A percentile compares a stretch with the other conserved stretches of the same genome.
phyloP scores from a whole-genome alignment of 2,329 filamentous ascomycete species.

The Xylariaceae sp. region DNA sequence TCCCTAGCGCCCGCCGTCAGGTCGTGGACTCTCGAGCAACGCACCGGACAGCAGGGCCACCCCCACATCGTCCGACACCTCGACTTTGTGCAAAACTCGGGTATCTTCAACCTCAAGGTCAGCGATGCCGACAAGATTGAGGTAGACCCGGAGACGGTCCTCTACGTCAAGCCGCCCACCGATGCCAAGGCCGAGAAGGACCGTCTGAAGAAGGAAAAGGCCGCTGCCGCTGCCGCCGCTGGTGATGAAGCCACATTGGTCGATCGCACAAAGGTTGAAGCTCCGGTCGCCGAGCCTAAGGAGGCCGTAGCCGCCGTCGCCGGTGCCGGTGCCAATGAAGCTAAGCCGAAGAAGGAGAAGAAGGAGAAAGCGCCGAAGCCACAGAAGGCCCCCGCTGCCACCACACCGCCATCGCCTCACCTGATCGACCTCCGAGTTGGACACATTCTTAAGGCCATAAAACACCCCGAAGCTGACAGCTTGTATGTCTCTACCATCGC shows the following conservation, averaged over 20 bases:
- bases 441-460: conserved; percentile 92
- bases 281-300: conserved; percentile 48
- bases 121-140: conserved; percentile 67
- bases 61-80: conserved; percentile 87
- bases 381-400: conserved; percentile 58
- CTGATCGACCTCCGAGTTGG: conserved; percentile 94
- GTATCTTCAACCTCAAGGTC: conserved; percentile 65
- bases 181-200: conserved; percentile 96
- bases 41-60: conserved; percentile 81
- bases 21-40: conserved; percentile 76
- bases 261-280: conserved; percentile 57
- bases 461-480: conserved; percentile 94
- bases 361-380: conserved; percentile 81
- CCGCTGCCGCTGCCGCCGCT: conserved; percentile 52
- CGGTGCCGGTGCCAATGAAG: conserved; percentile 35
- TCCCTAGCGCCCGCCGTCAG: conserved; percentile 70
- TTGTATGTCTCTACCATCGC: conserved; percentile 94
- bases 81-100: conserved; percentile 91
- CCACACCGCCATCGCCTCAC: conserved; percentile 72
- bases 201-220: conserved; percentile 93
- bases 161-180: conserved; percentile 81
- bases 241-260: conserved; percentile 44
- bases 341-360: conserved; percentile 72
- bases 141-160: conserved; percentile 72
- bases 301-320: conserved; percentile 47